Conservation (phyloP, 345 rosid species). For the Geranium rotundifolium region DNA sequence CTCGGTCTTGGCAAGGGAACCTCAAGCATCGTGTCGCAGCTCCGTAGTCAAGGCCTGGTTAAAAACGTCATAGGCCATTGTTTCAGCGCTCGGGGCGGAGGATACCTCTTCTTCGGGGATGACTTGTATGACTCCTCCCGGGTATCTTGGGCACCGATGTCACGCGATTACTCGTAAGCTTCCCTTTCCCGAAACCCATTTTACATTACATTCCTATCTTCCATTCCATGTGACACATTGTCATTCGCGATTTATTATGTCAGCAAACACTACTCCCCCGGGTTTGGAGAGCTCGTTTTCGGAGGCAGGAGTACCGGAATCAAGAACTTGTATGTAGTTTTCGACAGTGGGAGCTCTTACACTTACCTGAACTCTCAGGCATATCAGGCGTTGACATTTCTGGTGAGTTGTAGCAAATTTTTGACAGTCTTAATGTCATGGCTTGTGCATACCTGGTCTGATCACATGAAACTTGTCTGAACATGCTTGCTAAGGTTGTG, state of each 20-base stretch:
- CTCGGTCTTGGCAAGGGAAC: constrained; percentile 92
- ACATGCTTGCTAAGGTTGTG: no score
- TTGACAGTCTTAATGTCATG: no score
- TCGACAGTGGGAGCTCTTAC: constrained; percentile 93
- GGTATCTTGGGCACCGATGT: constrained; percentile 69
- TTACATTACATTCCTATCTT: not conserved
- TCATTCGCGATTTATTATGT: constrained; percentile 1
- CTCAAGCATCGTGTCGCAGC: constrained; percentile 74
- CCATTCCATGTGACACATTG: no score
- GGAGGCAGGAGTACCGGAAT: constrained; percentile 53
- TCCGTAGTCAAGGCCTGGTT: constrained; percentile 50
- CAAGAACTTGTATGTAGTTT: constrained; percentile 35
- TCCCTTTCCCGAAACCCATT: not conserved
- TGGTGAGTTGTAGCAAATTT: constrained; percentile 33
- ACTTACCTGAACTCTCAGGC: constrained; percentile 63
- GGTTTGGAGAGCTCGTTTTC: constrained; percentile 50
- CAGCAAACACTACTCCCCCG: constrained; percentile 82
- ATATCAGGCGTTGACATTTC: constrained; percentile 33
- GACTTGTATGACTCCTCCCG: constrained; percentile 57
- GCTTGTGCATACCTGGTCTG: no score
- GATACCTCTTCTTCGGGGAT: constrained; percentile 78
- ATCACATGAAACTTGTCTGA: no score
- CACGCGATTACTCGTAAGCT: constrained; percentile 42
- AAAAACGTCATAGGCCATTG: constrained; percentile 80
- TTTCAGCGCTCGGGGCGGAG: constrained; percentile 72